These are phyloP conservation scores for Mortierella sp. DNA, from an alignment of 371 early-diverging fungal species.

Conservation along the genomic window DNA sequence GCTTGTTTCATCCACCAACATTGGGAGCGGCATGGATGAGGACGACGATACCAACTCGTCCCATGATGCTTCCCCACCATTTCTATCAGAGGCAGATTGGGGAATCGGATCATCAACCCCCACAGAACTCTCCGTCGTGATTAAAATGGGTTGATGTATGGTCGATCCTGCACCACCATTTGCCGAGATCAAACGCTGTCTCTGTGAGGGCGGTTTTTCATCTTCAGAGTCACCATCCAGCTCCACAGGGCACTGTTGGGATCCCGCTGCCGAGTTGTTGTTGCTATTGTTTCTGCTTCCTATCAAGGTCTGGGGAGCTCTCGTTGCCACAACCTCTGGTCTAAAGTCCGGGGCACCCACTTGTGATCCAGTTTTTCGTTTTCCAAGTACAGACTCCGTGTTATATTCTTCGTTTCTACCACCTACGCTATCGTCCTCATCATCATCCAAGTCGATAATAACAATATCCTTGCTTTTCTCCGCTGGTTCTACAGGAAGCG, in stretches of 20 bases:
- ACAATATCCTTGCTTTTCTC: not conserved
- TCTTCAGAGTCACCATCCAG: conserved; percentile 28
- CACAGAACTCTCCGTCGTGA: not conserved
- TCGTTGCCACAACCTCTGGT: not conserved
- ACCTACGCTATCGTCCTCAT: conserved; percentile 2
- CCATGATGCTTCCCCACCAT: not conserved
- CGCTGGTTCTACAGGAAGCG: not conserved
- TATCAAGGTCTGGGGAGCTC: not conserved
- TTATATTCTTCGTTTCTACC: not conserved
- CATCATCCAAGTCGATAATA: conserved; percentile 13
- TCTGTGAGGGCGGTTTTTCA: not conserved
- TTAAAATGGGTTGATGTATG: not conserved
- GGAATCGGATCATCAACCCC: not conserved
- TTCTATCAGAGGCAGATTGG: not conserved
- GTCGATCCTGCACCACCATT: not conserved
- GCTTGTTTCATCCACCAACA: not conserved
- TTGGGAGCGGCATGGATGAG: not conserved
- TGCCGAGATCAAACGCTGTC: not conserved
- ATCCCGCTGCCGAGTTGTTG: conserved; percentile 5
- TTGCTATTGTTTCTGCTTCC: not conserved
- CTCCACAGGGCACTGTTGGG: conserved; percentile 19
- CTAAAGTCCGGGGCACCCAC: not conserved
- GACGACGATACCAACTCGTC: not conserved
- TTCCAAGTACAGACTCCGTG: conserved; percentile 14
- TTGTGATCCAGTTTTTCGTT: not conserved